A percentile compares a stretch with the other conserved stretches of the same genome.
These are phyloP conservation scores for Clitocybe nebularis DNA, from an alignment of 1,284 basidiomycete genomes.

Conservation along the genomic window DNA sequence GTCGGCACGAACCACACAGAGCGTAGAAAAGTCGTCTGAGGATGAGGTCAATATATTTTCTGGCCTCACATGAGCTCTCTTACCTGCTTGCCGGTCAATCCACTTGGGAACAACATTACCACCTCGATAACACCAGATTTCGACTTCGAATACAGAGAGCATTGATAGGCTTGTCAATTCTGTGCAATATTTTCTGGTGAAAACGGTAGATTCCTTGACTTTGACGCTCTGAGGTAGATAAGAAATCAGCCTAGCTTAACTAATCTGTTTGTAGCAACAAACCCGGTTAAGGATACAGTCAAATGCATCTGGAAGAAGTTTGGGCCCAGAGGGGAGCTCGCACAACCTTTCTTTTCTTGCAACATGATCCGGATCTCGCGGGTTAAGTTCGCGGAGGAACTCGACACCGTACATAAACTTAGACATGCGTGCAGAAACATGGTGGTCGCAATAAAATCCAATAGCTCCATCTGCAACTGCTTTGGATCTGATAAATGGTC, in stretches of 20 bases:
- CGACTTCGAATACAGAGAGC: slow-evolving; percentile 74
- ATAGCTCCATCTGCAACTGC: slow-evolving; percentile 78
- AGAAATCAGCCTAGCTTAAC: too few species aligned
- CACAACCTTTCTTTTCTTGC: slow-evolving; percentile 60
- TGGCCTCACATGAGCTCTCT: too few species aligned
- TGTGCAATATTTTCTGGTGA: slow-evolving; percentile 75
- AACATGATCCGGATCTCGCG: slow-evolving; percentile 61
- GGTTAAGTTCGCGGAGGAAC: slow-evolving; percentile 64
- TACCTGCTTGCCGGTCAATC: slow-evolving; percentile 63
- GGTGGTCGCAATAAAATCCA: slow-evolving; percentile 79
- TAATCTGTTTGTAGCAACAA: slow-evolving; percentile 22
- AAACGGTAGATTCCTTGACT: slow-evolving; percentile 76
- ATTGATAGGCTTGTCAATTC: slow-evolving; percentile 71
- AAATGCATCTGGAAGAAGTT: slow-evolving; percentile 70
- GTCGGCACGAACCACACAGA: slow-evolving; percentile 74
- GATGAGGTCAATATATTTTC: too few species aligned
- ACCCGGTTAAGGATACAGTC: slow-evolving; percentile 73
- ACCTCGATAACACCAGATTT: slow-evolving; percentile 76
- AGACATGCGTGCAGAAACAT: slow-evolving; percentile 72
- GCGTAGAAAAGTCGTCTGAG: slow-evolving; percentile 64
- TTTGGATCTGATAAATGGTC: slow-evolving; percentile 58
- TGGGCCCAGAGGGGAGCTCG: slow-evolving; percentile 72
- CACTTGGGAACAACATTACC: slow-evolving; percentile 64
- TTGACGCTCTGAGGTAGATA: slow-evolving; percentile 46
- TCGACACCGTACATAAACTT: slow-evolving; percentile 80